These are phyloP conservation scores for Coccomyxa sp. DNA, from an alignment of 139 green algal genomes.

Conservation along the genomic window DNA sequence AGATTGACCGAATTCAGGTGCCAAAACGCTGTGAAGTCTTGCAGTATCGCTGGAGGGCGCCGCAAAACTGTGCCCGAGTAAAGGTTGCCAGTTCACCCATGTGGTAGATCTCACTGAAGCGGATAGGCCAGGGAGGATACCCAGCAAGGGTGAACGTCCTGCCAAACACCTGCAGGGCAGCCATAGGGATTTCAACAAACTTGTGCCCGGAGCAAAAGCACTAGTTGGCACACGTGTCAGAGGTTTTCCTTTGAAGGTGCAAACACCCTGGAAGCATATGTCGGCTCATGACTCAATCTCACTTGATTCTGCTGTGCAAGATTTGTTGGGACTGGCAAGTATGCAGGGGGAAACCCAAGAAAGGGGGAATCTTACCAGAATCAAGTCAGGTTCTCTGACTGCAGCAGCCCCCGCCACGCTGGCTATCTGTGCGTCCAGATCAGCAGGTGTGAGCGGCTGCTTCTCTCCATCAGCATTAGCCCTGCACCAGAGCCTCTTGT, in stretches of 20 bases:
- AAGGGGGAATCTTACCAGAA: slow-evolving; percentile 7
- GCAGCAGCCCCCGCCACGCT: neutral
- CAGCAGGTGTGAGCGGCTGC: neutral
- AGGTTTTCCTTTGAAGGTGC: neutral
- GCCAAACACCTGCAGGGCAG: slow-evolving; percentile 23
- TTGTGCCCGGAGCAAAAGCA: neutral
- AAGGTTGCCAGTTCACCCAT: slow-evolving; percentile 20
- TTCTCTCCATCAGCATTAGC: neutral
- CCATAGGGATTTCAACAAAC: neutral
- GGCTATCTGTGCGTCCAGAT: neutral
- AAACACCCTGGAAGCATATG: neutral
- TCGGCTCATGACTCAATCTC: neutral
- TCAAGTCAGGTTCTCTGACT: slow-evolving; percentile 9
- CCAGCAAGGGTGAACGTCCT: slow-evolving; percentile 25
- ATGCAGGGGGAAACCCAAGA: neutral
- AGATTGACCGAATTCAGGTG: neutral
- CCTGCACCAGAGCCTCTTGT: neutral
- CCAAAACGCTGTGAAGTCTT: slow-evolving; percentile 23
- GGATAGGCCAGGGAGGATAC: slow-evolving; percentile 38
- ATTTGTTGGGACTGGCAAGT: neutral
- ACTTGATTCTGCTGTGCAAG: neutral
- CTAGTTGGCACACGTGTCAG: neutral
- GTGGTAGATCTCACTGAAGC: slow-evolving; percentile 33
- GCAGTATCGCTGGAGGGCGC: slow-evolving; percentile 7
- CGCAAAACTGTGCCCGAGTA: neutral